A percentile compares a stretch with the other conserved stretches of the same genome.
Evolutionary conservation across 2,329 filamentous ascomycete genomes (phyloP).

Genomic region (Apiospora arundinis): DNA sequence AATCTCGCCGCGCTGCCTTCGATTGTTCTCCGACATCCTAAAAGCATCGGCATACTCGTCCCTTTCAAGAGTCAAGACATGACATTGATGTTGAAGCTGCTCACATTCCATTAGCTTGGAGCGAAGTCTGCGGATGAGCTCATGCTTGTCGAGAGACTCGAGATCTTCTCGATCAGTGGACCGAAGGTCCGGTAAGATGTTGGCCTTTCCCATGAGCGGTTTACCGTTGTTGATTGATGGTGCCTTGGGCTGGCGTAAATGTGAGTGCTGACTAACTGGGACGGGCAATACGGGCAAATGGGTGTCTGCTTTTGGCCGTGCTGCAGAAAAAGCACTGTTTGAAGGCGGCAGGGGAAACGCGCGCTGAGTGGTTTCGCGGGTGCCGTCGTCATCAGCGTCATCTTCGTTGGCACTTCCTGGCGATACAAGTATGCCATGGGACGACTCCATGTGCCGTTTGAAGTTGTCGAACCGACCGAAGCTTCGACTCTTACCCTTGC

Average conservation of each 20-base stretch:
- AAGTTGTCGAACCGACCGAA: conserved; percentile 20
- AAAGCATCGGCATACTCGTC: conserved; percentile 18
- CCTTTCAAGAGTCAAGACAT: conserved; percentile 17
- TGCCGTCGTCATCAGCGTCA: neutral
- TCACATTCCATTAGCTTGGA: conserved; percentile 15
- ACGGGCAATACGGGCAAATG: neutral
- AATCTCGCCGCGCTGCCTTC: neutral
- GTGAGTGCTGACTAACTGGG: neutral
- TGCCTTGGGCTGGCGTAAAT: neutral
- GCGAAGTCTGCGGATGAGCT: conserved; percentile 14
- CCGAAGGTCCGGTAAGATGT: conserved; percentile 3
- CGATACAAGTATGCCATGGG: neutral
- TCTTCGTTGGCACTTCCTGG: conserved; percentile 8
- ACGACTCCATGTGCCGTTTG: conserved; percentile 11
- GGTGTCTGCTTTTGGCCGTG: neutral
- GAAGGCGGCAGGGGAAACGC: neutral
- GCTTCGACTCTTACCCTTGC: conserved; percentile 11
- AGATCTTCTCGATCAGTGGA: conserved; percentile 9
- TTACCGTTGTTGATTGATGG: neutral
- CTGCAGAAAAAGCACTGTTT: neutral
- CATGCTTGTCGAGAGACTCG: conserved; percentile 14
- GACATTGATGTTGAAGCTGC: conserved; percentile 19
- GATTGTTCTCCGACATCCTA: neutral
- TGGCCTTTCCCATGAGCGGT: neutral
- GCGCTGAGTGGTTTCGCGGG: neutral